Evolutionary conservation across 148 eudicot species (phyloP).

Genomic region (Silene uniflora): DNA sequence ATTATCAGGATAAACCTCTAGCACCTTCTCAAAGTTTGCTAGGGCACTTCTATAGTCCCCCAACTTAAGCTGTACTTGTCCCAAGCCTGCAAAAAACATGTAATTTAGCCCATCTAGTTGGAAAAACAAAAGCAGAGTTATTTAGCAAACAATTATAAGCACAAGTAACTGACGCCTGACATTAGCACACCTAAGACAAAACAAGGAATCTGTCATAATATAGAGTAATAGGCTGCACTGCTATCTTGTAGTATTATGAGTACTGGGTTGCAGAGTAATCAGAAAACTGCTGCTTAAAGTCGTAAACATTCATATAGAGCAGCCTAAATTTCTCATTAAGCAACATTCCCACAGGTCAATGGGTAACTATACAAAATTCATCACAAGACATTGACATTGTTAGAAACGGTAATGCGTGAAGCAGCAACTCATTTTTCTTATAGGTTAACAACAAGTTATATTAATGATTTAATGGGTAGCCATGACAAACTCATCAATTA

Average conservation of each 20-base stretch:
- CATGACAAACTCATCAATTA: not conserved
- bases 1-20: constrained; percentile 93
- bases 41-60: constrained; percentile 88
- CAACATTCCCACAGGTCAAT: not conserved
- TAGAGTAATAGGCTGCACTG: not conserved
- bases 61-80: constrained; percentile 85
- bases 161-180: not conserved
- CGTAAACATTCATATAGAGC: no score
- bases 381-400: not conserved
- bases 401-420: not conserved
- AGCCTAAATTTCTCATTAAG: not conserved
- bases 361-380: not conserved
- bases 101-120: not conserved
- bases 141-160: not conserved
- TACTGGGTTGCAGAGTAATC: no score
- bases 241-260: no score
- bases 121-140: not conserved
- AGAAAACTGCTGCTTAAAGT: no score
- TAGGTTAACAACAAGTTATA: not conserved
- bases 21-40: constrained; percentile 86
- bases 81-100: constrained; percentile 54
- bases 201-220: not conserved
- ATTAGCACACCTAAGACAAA: not conserved
- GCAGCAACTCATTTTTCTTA: not conserved
- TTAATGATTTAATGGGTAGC: not conserved